phyloP scores from a whole-genome alignment of 2,329 filamentous ascomycete genomes.

The Alternaria solani region DNA sequence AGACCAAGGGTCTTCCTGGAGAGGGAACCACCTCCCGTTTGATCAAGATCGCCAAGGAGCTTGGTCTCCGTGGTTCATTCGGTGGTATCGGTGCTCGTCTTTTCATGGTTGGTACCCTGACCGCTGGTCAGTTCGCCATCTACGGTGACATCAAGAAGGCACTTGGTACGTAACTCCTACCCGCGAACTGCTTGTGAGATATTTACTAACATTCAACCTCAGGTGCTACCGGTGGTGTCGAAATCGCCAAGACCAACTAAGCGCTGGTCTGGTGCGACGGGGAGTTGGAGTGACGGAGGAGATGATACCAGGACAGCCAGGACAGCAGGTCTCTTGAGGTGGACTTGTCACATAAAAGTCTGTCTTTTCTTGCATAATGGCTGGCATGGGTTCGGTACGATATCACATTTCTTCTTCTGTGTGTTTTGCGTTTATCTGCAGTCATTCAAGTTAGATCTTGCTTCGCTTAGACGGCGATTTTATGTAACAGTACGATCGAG shows the following conservation, averaged over 20 bases:
- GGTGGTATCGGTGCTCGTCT: conserved; percentile 82
- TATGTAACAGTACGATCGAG: conserved; percentile 43
- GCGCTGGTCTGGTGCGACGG: conserved; percentile 1
- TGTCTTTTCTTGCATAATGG: conserved; percentile 44
- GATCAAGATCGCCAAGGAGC: conserved; percentile 88
- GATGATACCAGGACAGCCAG: conserved; percentile 44
- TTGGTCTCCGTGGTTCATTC: conserved; percentile 80
- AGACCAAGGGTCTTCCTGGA: conserved; percentile 86
- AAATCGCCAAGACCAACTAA: conserved; percentile 41
- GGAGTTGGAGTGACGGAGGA: conserved; percentile 14
- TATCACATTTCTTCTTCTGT: conserved; percentile 26
- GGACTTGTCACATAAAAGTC: conserved; percentile 31
- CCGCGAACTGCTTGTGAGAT: background rate
- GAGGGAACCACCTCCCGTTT: conserved; percentile 82
- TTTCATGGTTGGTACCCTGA: conserved; percentile 72
- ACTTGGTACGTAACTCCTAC: conserved; percentile 55
- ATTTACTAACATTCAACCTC: background rate
- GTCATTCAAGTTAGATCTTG: conserved; percentile 37
- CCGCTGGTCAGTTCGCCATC: conserved; percentile 77
- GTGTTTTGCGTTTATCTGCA: conserved; percentile 39
- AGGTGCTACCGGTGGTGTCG: conserved; percentile 68
- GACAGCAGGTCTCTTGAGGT: conserved; percentile 16
- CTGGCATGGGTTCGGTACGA: conserved; percentile 29
- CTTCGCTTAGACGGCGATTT: conserved; percentile 28
- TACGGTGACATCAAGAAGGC: conserved; percentile 65